Conservation (phyloP, 75 land plant genomes). For the Pinus albicaulis region DNA sequence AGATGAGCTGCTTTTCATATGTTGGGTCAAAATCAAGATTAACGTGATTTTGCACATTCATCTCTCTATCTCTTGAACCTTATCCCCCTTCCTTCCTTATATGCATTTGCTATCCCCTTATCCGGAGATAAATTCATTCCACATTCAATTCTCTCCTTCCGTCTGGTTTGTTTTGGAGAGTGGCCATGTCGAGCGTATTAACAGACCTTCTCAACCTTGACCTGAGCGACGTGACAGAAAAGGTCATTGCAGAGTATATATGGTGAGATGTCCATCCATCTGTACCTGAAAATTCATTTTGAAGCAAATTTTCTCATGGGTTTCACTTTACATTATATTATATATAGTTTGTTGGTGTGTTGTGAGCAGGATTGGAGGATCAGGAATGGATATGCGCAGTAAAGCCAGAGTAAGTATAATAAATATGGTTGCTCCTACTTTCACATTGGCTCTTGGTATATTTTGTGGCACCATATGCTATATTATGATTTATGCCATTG, state of each 20-base stretch:
- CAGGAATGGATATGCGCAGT: conserved; percentile 83
- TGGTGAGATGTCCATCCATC: conserved; percentile 41
- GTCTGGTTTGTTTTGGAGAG: neutral
- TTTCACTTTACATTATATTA: neutral
- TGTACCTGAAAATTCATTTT: neutral
- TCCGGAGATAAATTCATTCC: too few relatives aligned
- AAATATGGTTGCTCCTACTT: neutral
- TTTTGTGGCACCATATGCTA: neutral
- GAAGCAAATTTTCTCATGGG: neutral
- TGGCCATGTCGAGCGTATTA: conserved; percentile 31
- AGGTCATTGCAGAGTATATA: conserved; percentile 93
- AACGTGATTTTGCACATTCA: too few relatives aligned
- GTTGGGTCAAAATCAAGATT: too few relatives aligned
- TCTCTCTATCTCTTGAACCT: too few relatives aligned
- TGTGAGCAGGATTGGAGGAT: conserved; percentile 80
- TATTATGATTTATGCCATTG: neutral
- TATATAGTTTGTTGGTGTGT: conserved; percentile 2
- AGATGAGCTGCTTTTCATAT: too few relatives aligned
- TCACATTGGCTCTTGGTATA: conserved; percentile 2
- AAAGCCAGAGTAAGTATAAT: conserved; percentile 49
- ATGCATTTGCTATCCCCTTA: too few relatives aligned
- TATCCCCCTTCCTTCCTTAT: too few relatives aligned
- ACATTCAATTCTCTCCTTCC: too few relatives aligned
- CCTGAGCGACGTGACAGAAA: conserved; percentile 59
- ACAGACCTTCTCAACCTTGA: conserved; percentile 69